Percentiles rank a stretch among this genome's conserved stretches.
phyloP scores from a whole-genome alignment of 2,329 filamentous ascomycete species.

The Aspergillus texensis region DNA sequence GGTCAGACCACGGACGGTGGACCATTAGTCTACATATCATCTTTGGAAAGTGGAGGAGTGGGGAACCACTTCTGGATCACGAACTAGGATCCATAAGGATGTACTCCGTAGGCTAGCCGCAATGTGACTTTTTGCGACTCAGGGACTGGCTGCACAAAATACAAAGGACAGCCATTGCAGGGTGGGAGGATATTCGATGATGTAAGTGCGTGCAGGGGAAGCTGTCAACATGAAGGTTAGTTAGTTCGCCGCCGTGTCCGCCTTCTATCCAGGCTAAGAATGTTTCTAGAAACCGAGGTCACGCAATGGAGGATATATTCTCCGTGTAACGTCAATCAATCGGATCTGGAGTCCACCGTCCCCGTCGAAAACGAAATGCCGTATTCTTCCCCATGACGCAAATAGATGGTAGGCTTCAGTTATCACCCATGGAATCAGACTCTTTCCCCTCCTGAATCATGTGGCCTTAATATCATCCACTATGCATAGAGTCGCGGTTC shows the following conservation, averaged over 20 bases:
- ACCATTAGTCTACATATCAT: constrained; percentile 11
- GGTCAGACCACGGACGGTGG: constrained; percentile 14
- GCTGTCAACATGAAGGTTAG: constrained; percentile 12
- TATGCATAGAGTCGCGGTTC: not conserved
- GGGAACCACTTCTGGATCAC: constrained; percentile 16
- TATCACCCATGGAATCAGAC: not conserved
- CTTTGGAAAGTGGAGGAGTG: constrained; percentile 23
- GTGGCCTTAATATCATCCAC: not conserved
- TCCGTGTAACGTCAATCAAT: constrained; percentile 2
- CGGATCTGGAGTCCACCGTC: not conserved
- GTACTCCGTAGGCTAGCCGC: constrained; percentile 2
- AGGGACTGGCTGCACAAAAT: not conserved
- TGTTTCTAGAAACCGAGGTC: constrained; percentile 14
- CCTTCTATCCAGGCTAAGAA: constrained; percentile 10
- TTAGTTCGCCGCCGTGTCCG: constrained; percentile 1
- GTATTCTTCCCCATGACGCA: not conserved
- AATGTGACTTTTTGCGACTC: constrained; percentile 8
- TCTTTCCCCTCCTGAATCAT: not conserved
- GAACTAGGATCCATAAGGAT: constrained; percentile 5
- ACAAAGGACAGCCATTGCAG: not conserved
- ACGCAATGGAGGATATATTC: constrained; percentile 4
- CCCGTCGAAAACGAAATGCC: not conserved
- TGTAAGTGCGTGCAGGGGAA: constrained; percentile 12
- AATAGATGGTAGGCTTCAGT: constrained; percentile 2
- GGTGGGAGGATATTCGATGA: constrained; percentile 8